These are phyloP conservation scores for Cladophialophora psammophila DNA, from an alignment of 2,329 filamentous ascomycete species.

Conservation along the genomic window DNA sequence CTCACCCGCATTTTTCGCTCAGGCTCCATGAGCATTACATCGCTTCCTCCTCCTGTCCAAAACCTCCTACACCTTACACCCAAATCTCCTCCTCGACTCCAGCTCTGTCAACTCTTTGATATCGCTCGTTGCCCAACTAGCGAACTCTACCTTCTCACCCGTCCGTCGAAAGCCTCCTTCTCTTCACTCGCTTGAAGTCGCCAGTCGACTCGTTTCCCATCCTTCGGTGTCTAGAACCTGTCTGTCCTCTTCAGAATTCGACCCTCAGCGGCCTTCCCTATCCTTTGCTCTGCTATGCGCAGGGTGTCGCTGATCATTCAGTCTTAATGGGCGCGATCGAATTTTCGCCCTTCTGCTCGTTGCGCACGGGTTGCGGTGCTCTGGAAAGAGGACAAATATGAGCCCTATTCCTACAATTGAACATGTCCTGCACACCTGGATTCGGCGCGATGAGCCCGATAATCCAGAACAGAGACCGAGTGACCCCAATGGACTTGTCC, in stretches of 20 bases:
- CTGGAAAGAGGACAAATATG: slow-evolving; percentile 26
- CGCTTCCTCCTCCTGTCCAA: slow-evolving; percentile 1
- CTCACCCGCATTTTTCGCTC: slow-evolving; percentile 19
- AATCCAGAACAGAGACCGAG: slow-evolving; percentile 36
- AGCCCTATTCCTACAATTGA: slow-evolving; percentile 32
- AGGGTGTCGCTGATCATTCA: slow-evolving; percentile 4
- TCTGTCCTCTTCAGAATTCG: background rate
- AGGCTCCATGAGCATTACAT: slow-evolving; percentile 3
- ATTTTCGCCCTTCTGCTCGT: background rate
- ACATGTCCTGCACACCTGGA: slow-evolving; percentile 33
- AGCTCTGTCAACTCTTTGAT: background rate
- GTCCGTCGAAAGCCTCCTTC: background rate
- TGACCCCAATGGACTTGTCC: slow-evolving; percentile 43
- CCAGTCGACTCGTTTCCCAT: background rate
- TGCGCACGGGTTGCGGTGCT: slow-evolving; percentile 14
- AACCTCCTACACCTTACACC: background rate
- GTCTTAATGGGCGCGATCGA: slow-evolving; percentile 29
- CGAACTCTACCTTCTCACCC: background rate
- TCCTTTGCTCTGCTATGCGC: slow-evolving; percentile 18
- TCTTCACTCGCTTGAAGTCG: background rate
- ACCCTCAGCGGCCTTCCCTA: background rate
- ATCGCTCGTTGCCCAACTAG: background rate
- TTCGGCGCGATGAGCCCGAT: slow-evolving; percentile 30
- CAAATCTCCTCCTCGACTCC: background rate
- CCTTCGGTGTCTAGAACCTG: background rate